Evolutionary conservation across 1,139 yeast species (phyloP), one percentile per base, ranked within the genome.

Genomic region (Hansenula anomala): DNA sequence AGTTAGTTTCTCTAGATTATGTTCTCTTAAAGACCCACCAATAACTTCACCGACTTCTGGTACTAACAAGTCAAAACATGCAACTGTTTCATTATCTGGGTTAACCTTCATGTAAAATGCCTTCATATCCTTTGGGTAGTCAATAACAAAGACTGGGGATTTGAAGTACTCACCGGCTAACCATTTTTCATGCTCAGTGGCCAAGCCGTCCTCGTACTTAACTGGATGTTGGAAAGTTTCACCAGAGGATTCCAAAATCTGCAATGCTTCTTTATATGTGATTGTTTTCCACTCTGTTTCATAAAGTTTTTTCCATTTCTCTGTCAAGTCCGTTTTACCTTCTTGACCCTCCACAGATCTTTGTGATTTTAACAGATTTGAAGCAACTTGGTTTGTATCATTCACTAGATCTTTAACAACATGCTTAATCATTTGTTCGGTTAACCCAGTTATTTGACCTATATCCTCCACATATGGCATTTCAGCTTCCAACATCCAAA

Each of bases 401-500:
- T 54, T 48, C 11, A 58, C 47, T 20, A 82, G 56, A 5, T 52
- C 56, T 2, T 55, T 51, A 2, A 81, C 77, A 3, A 80, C 73
- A 33, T 60, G 54, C 40, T 79, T 73, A 36, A 88, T 69, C 90
- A 90, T 80, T 3, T 58, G 54, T 59, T 89, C 95, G 1, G 84
- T 77, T 40, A 88, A 74, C 3, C 55, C 55, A 13, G 92, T 80
- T 39, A 94, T 63, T 45, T 83, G 84, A 3, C 59, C 55, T 8
- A 89, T 70, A 13, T 66, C 60, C 11, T 73, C 69, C 3, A 84
- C 64, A 58, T 85, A 85, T 13, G 89, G 79, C 24, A 89, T 60
- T 56, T 94, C 99, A 0, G 90, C 95, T 60, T 94, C 99, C 4
- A 92, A 64, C 97, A 94, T 90, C 97, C 97, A 92, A 60, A 94